Evolutionary conservation across 768 basidiomycete species (phyloP).

Genomic region (Podaxis pistillaris): DNA sequence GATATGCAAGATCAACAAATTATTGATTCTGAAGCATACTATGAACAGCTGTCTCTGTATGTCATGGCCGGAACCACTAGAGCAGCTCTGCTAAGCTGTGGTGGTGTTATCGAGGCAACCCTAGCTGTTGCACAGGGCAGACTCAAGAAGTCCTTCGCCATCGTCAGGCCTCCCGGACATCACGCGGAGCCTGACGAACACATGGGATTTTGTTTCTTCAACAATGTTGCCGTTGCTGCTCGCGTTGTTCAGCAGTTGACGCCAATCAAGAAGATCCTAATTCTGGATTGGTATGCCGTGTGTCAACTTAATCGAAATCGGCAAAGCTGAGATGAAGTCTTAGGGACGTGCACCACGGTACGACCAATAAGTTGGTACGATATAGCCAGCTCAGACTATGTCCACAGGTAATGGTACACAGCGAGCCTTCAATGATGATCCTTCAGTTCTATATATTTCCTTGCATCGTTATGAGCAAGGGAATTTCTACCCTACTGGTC

Average conservation of each 20-base stretch:
- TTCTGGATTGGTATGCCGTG: conserved; percentile 85
- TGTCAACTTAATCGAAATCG: conserved; percentile 7
- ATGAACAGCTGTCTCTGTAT: conserved; percentile 91
- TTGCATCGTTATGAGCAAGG: conserved; percentile 94
- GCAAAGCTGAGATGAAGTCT: conserved; percentile 1
- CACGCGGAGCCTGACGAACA: conserved; percentile 98
- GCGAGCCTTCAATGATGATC: conserved; percentile 92
- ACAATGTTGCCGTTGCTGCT: conserved; percentile 94
- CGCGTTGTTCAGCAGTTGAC: conserved; percentile 75
- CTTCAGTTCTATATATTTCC: conserved; percentile 89
- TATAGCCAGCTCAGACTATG: conserved; percentile 12
- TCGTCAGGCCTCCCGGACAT: conserved; percentile 96
- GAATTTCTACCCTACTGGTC: conserved; percentile 88
- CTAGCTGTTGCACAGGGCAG: conserved; percentile 79
- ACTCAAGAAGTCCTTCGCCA: conserved; percentile 86
- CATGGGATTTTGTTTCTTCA: conserved; percentile 99
- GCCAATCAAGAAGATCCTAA: conserved; percentile 75
- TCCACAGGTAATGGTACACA: conserved; percentile 92
- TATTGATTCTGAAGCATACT: conserved; percentile 73
- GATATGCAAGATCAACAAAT: conserved; percentile 78
- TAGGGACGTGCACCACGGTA: conserved; percentile 97
- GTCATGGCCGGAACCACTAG: conserved; percentile 83
- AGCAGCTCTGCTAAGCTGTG: conserved; percentile 86
- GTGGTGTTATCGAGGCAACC: conserved; percentile 90
- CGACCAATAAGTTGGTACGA: conserved; percentile 12